These are phyloP conservation scores for Neurospora crassa DNA, from an alignment of 2,329 filamentous ascomycete species.

Conservation along the genomic window DNA sequence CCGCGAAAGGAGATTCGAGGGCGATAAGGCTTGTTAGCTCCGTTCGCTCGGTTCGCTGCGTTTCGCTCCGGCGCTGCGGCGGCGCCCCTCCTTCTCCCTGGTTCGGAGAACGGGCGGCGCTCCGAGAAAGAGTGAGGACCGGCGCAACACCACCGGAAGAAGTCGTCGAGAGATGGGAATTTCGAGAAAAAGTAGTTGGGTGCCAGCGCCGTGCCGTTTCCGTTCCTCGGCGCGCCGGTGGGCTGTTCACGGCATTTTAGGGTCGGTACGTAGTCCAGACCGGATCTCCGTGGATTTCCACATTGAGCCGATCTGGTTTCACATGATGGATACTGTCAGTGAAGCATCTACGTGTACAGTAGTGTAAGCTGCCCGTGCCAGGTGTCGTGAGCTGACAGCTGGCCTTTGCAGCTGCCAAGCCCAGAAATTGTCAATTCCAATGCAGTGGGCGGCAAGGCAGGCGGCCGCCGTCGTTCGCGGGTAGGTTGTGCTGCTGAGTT, in stretches of 20 bases:
- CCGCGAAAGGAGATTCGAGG: conserved; percentile 19
- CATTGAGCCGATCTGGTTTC: not conserved
- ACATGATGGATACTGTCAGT: not conserved
- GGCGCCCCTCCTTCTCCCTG: not conserved
- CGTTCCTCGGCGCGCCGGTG: not conserved
- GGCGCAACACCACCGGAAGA: not conserved
- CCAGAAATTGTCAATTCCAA: not conserved
- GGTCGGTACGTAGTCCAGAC: not conserved
- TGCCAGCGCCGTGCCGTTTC: not conserved
- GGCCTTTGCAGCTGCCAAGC: not conserved
- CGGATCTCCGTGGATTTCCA: not conserved
- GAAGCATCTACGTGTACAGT: not conserved
- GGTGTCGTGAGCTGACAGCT: not conserved
- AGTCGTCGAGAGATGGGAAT: not conserved
- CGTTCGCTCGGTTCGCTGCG: not conserved
- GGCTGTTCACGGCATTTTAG: not conserved
- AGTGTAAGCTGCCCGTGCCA: not conserved
- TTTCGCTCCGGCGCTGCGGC: not conserved
- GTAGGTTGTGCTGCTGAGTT: not conserved
- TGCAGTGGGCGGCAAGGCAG: not conserved
- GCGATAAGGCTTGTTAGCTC: conserved; percentile 17
- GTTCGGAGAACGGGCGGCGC: conserved; percentile 5
- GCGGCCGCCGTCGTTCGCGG: not conserved
- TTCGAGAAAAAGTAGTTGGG: not conserved
- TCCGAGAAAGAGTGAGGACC: conserved; percentile 1